Percentiles rank a stretch among this genome's conserved stretches.
Evolutionary conservation across 2,329 filamentous ascomycete species (phyloP).

Genomic region (Aspergillus proliferans): DNA sequence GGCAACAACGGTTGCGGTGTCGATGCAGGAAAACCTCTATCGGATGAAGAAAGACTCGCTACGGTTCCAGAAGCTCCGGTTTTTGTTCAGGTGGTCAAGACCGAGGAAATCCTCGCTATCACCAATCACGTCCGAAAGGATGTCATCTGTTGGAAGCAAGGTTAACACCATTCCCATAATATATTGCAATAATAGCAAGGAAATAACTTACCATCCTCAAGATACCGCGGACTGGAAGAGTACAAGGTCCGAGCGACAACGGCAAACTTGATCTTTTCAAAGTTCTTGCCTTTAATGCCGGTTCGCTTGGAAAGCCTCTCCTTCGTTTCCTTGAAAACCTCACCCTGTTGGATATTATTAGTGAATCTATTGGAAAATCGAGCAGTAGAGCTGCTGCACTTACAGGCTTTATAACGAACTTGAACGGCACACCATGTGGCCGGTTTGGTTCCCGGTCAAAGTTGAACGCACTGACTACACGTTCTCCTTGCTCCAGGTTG

Average conservation of each 20-base stretch:
- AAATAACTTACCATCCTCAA: slow-evolving; percentile 70
- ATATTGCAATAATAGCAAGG: background rate
- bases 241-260: slow-evolving; percentile 65
- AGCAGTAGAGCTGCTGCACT: slow-evolving; percentile 23
- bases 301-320: slow-evolving; percentile 89
- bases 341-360: slow-evolving; percentile 51
- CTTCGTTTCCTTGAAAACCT: slow-evolving; percentile 85
- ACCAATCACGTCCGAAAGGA: slow-evolving; percentile 56
- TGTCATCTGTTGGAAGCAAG: slow-evolving; percentile 33
- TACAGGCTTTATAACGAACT: slow-evolving; percentile 77
- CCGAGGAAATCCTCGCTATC: slow-evolving; percentile 71
- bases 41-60: slow-evolving; percentile 61
- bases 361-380: background rate
- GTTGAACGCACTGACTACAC: slow-evolving; percentile 76
- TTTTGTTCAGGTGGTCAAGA: slow-evolving; percentile 59
- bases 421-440: slow-evolving; percentile 83
- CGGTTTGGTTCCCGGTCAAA: slow-evolving; percentile 86
- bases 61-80: slow-evolving; percentile 52
- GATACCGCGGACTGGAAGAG: slow-evolving; percentile 70
- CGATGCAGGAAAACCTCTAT: slow-evolving; percentile 24
- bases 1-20: background rate
- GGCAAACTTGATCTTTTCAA: slow-evolving; percentile 97
- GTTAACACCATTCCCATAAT: background rate
- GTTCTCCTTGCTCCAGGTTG: slow-evolving; percentile 56
- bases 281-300: slow-evolving; percentile 93